These are phyloP conservation scores for Amborella trichopoda DNA, from an alignment of 164 flowering plant species.

Conservation along the genomic window DNA sequence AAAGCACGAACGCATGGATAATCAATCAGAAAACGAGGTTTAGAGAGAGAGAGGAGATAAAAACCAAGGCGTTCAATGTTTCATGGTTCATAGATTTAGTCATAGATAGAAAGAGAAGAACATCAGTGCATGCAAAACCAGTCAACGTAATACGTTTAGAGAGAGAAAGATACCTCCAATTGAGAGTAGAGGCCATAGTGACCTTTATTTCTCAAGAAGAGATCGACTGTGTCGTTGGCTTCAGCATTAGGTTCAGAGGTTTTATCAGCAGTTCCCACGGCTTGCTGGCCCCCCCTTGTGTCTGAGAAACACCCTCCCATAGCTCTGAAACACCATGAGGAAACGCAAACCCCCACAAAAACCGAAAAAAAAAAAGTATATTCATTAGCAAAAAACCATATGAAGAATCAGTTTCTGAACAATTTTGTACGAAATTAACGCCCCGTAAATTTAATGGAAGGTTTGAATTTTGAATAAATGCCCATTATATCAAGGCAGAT, in stretches of 20 bases:
- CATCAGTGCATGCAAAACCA: background rate
- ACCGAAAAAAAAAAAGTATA: too few species aligned
- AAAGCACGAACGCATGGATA: background rate
- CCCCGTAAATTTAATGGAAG: too few species aligned
- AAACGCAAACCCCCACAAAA: too few species aligned
- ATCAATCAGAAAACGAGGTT: too few species aligned
- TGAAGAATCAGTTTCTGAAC: too few species aligned
- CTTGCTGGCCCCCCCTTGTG: constrained; percentile 36
- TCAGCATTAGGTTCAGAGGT: constrained; percentile 6
- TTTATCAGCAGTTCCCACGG: constrained; percentile 40
- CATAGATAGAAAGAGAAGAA: background rate
- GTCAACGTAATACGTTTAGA: background rate
- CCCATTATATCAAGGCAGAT: too few species aligned
- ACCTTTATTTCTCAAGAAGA: constrained; percentile 45
- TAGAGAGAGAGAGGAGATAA: too few species aligned
- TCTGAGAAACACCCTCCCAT: constrained; percentile 95
- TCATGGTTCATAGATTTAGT: background rate
- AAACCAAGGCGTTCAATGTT: background rate
- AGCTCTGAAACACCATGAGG: too few species aligned
- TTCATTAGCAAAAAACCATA: too few species aligned
- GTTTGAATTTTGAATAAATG: too few species aligned
- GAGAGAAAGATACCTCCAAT: constrained; percentile 56
- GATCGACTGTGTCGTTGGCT: constrained; percentile 49
- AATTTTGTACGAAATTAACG: too few species aligned
- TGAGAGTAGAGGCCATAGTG: constrained; percentile 50